Percentiles rank a stretch among this genome's conserved stretches.
These are phyloP conservation scores for Phytophthora ramorum DNA, from an alignment of 352 stramenopile genomes.

Conservation along the genomic window DNA sequence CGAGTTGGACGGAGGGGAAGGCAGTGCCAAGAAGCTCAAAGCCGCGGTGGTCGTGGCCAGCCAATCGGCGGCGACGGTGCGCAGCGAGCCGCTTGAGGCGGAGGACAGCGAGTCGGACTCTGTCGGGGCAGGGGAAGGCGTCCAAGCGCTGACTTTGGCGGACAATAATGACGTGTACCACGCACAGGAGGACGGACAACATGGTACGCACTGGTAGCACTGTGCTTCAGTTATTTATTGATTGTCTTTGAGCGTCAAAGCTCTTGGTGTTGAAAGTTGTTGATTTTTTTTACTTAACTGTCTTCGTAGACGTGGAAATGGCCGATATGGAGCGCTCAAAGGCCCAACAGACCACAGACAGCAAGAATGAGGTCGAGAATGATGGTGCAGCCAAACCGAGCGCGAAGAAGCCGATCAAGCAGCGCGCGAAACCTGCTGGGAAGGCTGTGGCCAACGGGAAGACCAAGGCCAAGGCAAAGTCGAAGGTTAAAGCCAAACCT, in stretches of 20 bases:
- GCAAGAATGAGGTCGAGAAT: neutral
- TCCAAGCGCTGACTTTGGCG: constrained; percentile 3
- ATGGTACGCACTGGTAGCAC: constrained; percentile 13
- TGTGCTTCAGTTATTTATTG: constrained; percentile 16
- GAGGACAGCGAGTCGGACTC: constrained; percentile 15
- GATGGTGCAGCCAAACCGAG: constrained; percentile 1
- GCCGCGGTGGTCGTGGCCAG: neutral
- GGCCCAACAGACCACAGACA: neutral
- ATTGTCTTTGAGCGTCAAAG: constrained; percentile 10
- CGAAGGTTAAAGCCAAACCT: constrained; percentile 27
- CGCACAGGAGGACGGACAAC: neutral
- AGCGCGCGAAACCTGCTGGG: constrained; percentile 34
- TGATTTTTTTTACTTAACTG: constrained; percentile 28
- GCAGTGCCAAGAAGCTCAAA: constrained; percentile 35
- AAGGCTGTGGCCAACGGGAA: constrained; percentile 32
- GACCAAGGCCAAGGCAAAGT: constrained; percentile 31
- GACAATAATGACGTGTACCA: constrained; percentile 1
- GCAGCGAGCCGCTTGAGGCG: constrained; percentile 12
- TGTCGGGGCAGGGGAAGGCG: constrained; percentile 24
- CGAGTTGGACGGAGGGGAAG: constrained; percentile 19
- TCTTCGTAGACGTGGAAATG: constrained; percentile 31
- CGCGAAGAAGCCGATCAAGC: constrained; percentile 30
- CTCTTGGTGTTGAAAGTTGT: constrained; percentile 7
- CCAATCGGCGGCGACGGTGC: constrained; percentile 3
- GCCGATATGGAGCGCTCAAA: constrained; percentile 7